Conservation (phyloP, 2,329 filamentous ascomycete genomes). For the Xylaria sp. region DNA sequence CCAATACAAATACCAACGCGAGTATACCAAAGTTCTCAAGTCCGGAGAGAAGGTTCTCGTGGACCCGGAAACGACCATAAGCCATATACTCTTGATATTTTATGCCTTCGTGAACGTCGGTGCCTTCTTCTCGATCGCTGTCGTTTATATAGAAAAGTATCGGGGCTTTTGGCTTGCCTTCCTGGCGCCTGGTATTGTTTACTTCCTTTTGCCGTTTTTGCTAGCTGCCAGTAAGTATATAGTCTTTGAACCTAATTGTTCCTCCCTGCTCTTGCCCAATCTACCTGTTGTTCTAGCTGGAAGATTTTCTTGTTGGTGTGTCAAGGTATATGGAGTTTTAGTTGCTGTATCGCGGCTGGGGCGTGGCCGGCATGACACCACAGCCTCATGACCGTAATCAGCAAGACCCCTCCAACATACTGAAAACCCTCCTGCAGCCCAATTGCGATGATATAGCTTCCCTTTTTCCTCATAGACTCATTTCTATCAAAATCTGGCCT, state of each 20-base stretch:
- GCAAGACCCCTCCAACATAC: too few relatives aligned
- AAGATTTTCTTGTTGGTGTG: background rate
- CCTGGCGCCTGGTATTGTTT: conserved; percentile 58
- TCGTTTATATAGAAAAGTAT: conserved; percentile 70
- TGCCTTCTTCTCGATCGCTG: conserved; percentile 61
- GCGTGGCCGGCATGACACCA: too few relatives aligned
- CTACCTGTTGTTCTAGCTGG: background rate
- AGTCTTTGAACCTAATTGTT: background rate
- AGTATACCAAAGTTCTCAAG: conserved; percentile 56
- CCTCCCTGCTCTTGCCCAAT: background rate
- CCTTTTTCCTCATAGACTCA: too few relatives aligned
- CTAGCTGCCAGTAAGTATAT: conserved; percentile 57
- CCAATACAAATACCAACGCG: conserved; percentile 55
- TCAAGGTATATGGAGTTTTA: background rate
- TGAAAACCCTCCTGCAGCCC: too few relatives aligned
- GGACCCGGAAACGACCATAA: conserved; percentile 58
- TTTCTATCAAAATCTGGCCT: too few relatives aligned
- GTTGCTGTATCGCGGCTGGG: too few relatives aligned
- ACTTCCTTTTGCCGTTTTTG: conserved; percentile 68
- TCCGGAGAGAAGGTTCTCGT: conserved; percentile 59
- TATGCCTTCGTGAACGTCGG: conserved; percentile 60
- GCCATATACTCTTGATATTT: conserved; percentile 57
- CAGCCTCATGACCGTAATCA: too few relatives aligned
- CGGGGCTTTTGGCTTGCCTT: conserved; percentile 71
- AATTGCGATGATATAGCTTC: too few relatives aligned